These are phyloP conservation scores for Russula dissimulans DNA, from an alignment of 768 basidiomycete genomes.

Conservation along the genomic window DNA sequence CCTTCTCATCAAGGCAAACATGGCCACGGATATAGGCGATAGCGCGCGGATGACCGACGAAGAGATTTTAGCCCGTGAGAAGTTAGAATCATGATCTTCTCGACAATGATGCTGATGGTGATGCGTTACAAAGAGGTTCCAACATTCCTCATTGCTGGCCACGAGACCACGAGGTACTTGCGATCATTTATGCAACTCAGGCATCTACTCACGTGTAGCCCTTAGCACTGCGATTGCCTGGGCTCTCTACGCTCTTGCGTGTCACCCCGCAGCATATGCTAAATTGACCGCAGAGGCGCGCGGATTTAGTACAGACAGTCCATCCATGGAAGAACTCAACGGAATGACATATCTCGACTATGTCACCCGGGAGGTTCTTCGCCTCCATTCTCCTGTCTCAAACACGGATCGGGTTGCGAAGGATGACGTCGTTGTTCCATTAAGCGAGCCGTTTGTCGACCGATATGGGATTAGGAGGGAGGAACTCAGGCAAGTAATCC, in stretches of 20 bases:
- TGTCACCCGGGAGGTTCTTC: constrained; percentile 13
- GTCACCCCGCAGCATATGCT: constrained; percentile 39
- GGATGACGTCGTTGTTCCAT: constrained; percentile 17
- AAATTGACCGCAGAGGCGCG: constrained; percentile 53
- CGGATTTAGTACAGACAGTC: constrained; percentile 41
- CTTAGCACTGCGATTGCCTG: constrained; percentile 39
- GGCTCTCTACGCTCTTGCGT: constrained; percentile 48
- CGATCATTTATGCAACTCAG: background rate
- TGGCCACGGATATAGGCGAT: constrained; percentile 48
- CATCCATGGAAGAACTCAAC: constrained; percentile 61
- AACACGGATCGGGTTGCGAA: constrained; percentile 4
- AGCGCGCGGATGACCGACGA: constrained; percentile 48
- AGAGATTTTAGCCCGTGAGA: constrained; percentile 49
- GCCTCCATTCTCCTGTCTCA: constrained; percentile 17
- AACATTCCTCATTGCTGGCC: constrained; percentile 52
- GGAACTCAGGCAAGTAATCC: constrained; percentile 14
- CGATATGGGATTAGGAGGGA: constrained; percentile 11
- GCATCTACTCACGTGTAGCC: background rate
- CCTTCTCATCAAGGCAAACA: constrained; percentile 53
- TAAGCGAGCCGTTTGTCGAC: constrained; percentile 17
- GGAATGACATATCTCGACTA: constrained; percentile 54
- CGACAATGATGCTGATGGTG: background rate
- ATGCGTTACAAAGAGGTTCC: constrained; percentile 39
- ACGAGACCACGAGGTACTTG: constrained; percentile 44
- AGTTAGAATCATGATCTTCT: background rate